Conservation (phyloP, 495 filamentous ascomycete genomes). For the Penicillium bialowiezense region DNA sequence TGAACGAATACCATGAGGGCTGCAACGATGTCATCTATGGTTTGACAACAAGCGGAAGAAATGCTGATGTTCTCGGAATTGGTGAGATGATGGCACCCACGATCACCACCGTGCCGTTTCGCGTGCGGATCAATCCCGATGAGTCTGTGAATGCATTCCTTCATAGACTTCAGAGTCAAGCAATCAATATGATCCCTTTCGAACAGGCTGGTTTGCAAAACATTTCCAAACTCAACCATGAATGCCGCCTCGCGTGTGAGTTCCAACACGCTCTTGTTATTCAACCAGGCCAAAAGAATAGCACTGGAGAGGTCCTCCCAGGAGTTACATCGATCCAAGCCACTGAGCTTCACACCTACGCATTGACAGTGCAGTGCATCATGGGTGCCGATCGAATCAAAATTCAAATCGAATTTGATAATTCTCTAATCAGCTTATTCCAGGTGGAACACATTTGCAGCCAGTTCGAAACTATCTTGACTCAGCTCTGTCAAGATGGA, state of each 20-base stretch:
- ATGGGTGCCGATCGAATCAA: not conserved
- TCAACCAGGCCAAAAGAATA: constrained; percentile 46
- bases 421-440: not conserved
- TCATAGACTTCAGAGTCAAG: not conserved
- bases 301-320: not conserved
- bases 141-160: not conserved
- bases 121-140: constrained; percentile 16
- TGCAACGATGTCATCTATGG: constrained; percentile 36
- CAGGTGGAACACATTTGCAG: not conserved
- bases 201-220: not conserved
- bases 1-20: constrained; percentile 50
- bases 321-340: not conserved
- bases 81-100: constrained; percentile 7
- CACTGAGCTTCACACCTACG: not conserved
- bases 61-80: not conserved
- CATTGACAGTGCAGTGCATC: not conserved
- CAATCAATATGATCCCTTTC: not conserved
- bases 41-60: constrained; percentile 1
- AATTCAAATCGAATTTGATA: not conserved
- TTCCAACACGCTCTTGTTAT: constrained; percentile 46
- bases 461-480: not conserved
- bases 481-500: not conserved
- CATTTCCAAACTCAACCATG: not conserved
- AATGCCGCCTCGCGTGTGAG: constrained; percentile 17
- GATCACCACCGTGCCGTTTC: constrained; percentile 11